These are phyloP conservation scores for Moricandia moricandioides DNA, from an alignment of 345 rosid species.

Conservation along the genomic window DNA sequence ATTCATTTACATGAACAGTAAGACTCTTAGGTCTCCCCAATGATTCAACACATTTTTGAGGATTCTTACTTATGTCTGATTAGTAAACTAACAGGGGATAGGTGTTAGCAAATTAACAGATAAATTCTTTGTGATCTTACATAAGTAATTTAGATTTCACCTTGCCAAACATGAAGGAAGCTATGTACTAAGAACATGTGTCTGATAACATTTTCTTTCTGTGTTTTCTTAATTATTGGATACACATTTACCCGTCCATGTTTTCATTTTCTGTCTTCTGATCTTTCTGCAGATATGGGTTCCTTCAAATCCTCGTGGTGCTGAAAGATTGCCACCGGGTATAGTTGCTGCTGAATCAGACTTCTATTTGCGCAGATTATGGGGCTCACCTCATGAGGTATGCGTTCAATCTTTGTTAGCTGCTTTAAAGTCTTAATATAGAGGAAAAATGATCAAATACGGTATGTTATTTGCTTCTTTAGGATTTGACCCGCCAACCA, in stretches of 20 bases:
- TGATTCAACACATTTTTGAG: neutral
- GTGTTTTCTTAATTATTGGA: neutral
- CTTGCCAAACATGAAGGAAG: conserved; percentile 3
- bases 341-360: conserved; percentile 85
- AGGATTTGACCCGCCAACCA: conserved; percentile 72
- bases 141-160: conserved; percentile 7
- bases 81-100: neutral
- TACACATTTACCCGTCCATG: conserved; percentile 16
- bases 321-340: conserved; percentile 85
- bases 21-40: conserved; percentile 3
- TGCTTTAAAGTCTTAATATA: neutral
- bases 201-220: neutral
- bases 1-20: neutral
- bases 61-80: too few relatives aligned
- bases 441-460: neutral
- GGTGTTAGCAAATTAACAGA: neutral
- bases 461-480: conserved; percentile 25
- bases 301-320: conserved; percentile 94
- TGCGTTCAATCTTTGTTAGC: neutral
- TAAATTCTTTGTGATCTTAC: neutral
- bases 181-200: neutral
- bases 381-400: conserved; percentile 95
- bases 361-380: conserved; percentile 72
- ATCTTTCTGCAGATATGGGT: conserved; percentile 75
- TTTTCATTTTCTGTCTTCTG: conserved; percentile 19